Percentiles rank a stretch among this genome's conserved stretches.
Evolutionary conservation across 2,329 filamentous ascomycete genomes (phyloP).

Genomic region (Escovopsis sp.): DNA sequence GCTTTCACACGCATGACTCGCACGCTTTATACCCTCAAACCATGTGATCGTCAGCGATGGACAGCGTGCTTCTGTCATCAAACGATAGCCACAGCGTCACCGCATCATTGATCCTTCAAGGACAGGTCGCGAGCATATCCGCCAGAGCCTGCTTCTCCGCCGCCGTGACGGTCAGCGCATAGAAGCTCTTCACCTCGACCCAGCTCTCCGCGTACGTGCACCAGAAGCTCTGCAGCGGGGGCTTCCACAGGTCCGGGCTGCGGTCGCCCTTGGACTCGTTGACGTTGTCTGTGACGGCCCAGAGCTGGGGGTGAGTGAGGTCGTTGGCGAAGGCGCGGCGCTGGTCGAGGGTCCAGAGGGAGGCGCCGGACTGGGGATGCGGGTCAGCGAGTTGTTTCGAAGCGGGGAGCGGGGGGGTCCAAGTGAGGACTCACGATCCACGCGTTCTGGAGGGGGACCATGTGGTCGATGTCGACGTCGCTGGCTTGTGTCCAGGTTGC

Average conservation of each 20-base stretch:
- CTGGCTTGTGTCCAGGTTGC: slow-evolving; percentile 51
- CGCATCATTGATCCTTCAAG: no score
- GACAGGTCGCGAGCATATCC: slow-evolving; percentile 22
- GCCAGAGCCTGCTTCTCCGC: slow-evolving; percentile 57
- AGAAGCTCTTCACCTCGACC: slow-evolving; percentile 66
- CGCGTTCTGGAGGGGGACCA: slow-evolving; percentile 68
- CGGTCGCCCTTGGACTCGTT: slow-evolving; percentile 62
- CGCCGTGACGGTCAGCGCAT: slow-evolving; percentile 50
- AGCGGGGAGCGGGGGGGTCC: background rate
- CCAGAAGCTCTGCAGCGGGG: slow-evolving; percentile 51
- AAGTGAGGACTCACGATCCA: slow-evolving; percentile 45
- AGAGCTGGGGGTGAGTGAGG: slow-evolving; percentile 57
- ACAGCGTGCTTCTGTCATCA: no score
- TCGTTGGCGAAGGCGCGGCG: slow-evolving; percentile 66
- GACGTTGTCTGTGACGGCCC: slow-evolving; percentile 64
- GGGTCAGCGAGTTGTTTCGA: no score
- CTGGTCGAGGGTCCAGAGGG: slow-evolving; percentile 52
- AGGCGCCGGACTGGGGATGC: slow-evolving; percentile 62
- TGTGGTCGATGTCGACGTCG: slow-evolving; percentile 70
- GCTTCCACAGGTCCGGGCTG: slow-evolving; percentile 65
- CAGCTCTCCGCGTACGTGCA: slow-evolving; percentile 68
- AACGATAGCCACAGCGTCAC: no score
- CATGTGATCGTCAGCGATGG: no score
- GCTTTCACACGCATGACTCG: no score
- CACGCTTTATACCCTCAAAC: no score